Percentiles rank a stretch among this genome's conserved stretches.
phyloP scores from a whole-genome alignment of 305 asterid genomes.

The Solanum hybrid region DNA sequence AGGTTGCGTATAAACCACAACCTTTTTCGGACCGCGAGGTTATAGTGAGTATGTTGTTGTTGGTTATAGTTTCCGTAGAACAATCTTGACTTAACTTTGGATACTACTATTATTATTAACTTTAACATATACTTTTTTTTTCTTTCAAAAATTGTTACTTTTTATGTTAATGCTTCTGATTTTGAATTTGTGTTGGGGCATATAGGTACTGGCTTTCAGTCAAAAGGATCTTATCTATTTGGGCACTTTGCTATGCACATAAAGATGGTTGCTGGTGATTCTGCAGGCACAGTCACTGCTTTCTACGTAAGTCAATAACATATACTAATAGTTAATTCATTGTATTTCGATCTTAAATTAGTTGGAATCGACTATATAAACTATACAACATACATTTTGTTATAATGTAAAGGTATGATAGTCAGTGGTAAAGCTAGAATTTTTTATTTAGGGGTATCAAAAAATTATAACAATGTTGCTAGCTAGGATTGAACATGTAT shows the following conservation, averaged over 20 bases:
- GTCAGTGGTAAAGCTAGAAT: not conserved
- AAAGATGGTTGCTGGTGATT: conserved; percentile 79
- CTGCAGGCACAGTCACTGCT: conserved; percentile 88
- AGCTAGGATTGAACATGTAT: not conserved
- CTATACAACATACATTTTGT: not conserved
- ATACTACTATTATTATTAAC: not conserved
- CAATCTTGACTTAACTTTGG: not conserved
- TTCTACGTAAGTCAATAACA: conserved; percentile 40
- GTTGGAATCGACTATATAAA: not conserved
- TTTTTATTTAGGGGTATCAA: not conserved
- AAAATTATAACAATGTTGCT: not conserved
- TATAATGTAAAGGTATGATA: not conserved
- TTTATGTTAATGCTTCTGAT: not conserved
- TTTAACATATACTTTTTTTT: not conserved
- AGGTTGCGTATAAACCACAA: not conserved
- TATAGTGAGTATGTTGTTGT: not conserved
- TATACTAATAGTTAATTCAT: not conserved
- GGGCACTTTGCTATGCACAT: conserved; percentile 80
- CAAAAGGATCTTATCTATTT: conserved; percentile 68
- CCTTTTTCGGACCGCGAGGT: not conserved
- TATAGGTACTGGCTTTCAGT: conserved; percentile 74
- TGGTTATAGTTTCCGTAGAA: not conserved
- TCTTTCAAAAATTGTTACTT: not conserved
- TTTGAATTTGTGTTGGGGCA: not conserved
- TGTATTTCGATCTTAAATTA: not conserved